Evolutionary conservation across 2,329 filamentous ascomycete species (phyloP), one percentile per base, ranked within the genome.

Genomic region (Hortaea sp.): DNA sequence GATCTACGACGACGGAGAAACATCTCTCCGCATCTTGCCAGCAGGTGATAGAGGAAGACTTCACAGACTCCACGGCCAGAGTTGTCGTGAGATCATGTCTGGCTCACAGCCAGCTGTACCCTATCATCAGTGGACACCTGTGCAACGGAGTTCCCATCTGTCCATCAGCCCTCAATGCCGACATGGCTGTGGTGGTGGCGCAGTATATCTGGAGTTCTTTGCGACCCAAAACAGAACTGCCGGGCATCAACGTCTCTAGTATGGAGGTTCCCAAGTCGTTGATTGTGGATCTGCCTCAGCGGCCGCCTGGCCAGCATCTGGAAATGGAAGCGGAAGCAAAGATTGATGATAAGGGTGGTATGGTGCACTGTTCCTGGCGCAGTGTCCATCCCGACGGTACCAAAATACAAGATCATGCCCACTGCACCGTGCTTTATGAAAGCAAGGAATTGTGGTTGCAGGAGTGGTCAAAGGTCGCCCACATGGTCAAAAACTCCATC

Each of bases 101-200:
- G 10, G 54, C 51, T 35, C 48, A 54, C 32, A 49, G 50, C 1
- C 49, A 51, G 11, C 42, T 63, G n/a, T 50, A 47, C 28, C 49
- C 56, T 7, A 47, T 54, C 27, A 52, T 63, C 7, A 48, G 53
- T 11, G 57, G 61, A 4, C 64, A 66, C 52, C 54, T 56, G 27
- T 61, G 65, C 46, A 66, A 66, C 41, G 55, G 56, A 27, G 51
- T 54, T 32, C 51, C 54, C 2, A 54, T 67, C 6, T 60, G 53
- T 27, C 58, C 64, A 5, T 58, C 55, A 6, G 57, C 59, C 4
- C 49, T 65, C 6, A 63, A 64, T 43, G 57, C 59, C 1, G 62
- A 65, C 39, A 64, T 66, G 57, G 63, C 61, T 7, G 48, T 55
- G 13, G 56, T 57, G 7, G 53, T 57, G 11, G 52, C 52, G n/a